Percentiles rank a stretch among this genome's conserved stretches.
These are phyloP conservation scores for Sporisorium sorghi DNA, from an alignment of 1,284 basidiomycete species.

Conservation along the genomic window DNA sequence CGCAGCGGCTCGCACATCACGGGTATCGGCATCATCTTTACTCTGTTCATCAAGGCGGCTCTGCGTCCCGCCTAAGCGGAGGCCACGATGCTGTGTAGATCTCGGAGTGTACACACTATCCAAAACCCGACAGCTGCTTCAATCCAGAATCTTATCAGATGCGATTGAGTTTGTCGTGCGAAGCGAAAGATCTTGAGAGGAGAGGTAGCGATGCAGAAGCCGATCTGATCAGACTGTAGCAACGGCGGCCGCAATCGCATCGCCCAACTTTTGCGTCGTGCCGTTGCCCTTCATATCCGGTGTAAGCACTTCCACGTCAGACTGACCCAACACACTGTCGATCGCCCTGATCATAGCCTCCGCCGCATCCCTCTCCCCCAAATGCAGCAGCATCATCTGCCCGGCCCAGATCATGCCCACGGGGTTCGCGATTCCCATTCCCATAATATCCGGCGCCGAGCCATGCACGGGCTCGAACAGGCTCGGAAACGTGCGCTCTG, in stretches of 20 bases:
- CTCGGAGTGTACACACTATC: neutral
- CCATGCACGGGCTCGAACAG: slow-evolving; percentile 71
- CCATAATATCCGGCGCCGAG: slow-evolving; percentile 43
- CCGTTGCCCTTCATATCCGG: slow-evolving; percentile 52
- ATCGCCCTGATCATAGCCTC: slow-evolving; percentile 73
- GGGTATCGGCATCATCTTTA: slow-evolving; percentile 48
- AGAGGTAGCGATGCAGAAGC: no score
- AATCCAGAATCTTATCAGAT: neutral
- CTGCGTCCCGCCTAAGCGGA: slow-evolving; percentile 17
- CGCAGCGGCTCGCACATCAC: slow-evolving; percentile 28
- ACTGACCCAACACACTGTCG: slow-evolving; percentile 69
- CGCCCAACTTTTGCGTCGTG: slow-evolving; percentile 35
- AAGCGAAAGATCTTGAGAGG: neutral
- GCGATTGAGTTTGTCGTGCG: no score
- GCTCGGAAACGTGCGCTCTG: slow-evolving; percentile 71
- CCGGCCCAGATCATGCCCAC: slow-evolving; percentile 75
- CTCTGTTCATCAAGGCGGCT: slow-evolving; percentile 51
- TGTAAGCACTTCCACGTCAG: slow-evolving; percentile 24
- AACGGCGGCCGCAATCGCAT: slow-evolving; percentile 45
- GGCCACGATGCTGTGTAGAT: neutral
- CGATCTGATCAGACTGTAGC: slow-evolving; percentile 10
- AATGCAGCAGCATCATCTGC: slow-evolving; percentile 74
- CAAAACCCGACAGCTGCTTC: neutral
- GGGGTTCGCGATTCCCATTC: slow-evolving; percentile 67
- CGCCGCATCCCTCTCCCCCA: slow-evolving; percentile 74